These are phyloP conservation scores for Dactylella cylindrospora DNA, from an alignment of 2,329 filamentous ascomycete genomes.

Conservation along the genomic window DNA sequence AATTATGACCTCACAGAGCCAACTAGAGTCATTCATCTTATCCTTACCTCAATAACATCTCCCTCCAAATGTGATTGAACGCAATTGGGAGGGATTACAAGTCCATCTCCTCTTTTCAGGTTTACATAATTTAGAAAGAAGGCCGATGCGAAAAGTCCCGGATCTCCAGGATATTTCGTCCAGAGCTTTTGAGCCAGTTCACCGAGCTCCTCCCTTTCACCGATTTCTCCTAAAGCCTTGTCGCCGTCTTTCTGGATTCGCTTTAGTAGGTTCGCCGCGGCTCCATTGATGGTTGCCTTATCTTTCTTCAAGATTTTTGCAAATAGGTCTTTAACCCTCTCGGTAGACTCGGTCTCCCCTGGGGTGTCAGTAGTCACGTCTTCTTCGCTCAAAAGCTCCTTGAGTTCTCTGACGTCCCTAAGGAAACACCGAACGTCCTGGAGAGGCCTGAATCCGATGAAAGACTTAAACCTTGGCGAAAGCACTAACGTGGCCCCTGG, in stretches of 20 bases:
- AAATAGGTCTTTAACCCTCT: conserved; percentile 9
- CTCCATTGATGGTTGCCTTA: conserved; percentile 5
- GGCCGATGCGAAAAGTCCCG: conserved; percentile 17
- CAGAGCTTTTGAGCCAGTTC: conserved; percentile 22
- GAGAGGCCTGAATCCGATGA: conserved; percentile 16
- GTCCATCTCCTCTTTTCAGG: conserved; percentile 14
- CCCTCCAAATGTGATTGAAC: conserved; percentile 18
- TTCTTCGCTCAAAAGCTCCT: conserved; percentile 10
- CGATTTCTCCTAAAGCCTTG: conserved; percentile 19
- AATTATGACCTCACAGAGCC: not conserved
- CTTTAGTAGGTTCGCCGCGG: conserved; percentile 6
- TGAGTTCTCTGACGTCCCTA: conserved; percentile 16
- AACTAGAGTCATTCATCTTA: not conserved
- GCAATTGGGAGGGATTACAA: conserved; percentile 17
- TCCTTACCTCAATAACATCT: conserved; percentile 25
- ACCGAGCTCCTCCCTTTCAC: conserved; percentile 16
- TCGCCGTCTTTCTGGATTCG: conserved; percentile 13
- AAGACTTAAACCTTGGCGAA: conserved; percentile 21
- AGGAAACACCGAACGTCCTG: conserved; percentile 20
- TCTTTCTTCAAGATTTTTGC: conserved; percentile 17
- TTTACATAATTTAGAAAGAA: conserved; percentile 21
- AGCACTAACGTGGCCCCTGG: conserved; percentile 7
- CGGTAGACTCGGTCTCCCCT: not conserved
- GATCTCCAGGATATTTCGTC: conserved; percentile 15
- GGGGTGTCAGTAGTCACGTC: not conserved